Evolutionary conservation across 1,284 basidiomycete species (phyloP).

Genomic region (Marasmius sp.): DNA sequence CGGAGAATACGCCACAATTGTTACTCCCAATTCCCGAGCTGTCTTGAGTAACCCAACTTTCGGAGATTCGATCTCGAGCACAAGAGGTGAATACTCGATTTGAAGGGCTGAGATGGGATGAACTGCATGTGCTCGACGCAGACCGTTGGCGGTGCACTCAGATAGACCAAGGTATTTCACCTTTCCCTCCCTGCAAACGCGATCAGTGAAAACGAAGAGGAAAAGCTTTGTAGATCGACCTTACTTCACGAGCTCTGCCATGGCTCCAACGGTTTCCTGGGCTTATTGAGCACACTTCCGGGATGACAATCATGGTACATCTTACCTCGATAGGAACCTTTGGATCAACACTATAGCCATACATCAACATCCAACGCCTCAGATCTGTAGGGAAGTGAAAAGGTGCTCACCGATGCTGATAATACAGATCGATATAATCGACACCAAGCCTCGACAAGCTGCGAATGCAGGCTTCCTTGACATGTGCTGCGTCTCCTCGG

Average conservation of each 20-base stretch:
- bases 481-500: conserved; percentile 28
- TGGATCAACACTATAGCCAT: conserved; percentile 6
- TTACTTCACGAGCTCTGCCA: conserved; percentile 38
- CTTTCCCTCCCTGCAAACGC: conserved; percentile 41
- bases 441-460: conserved; percentile 11
- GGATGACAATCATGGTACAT: no score
- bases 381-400: background rate
- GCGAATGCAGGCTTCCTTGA: conserved; percentile 7
- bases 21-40: conserved; percentile 35
- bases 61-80: conserved; percentile 29
- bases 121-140: conserved; percentile 52
- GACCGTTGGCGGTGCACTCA: conserved; percentile 30
- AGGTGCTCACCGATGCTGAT: conserved; percentile 11
- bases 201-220: no score
- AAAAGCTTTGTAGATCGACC: no score
- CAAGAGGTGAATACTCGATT: conserved; percentile 54
- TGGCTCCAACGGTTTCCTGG: conserved; percentile 30
- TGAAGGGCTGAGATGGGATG: conserved; percentile 51
- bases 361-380: background rate
- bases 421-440: conserved; percentile 14
- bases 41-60: conserved; percentile 37
- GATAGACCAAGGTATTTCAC: conserved; percentile 52
- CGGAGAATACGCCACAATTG: conserved; percentile 43
- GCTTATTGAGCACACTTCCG: no score
- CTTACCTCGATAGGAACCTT: background rate